Base-by-base conservation (phyloP, 2,329 filamentous ascomycete genomes). In the Diaporthe sp. region DNA sequence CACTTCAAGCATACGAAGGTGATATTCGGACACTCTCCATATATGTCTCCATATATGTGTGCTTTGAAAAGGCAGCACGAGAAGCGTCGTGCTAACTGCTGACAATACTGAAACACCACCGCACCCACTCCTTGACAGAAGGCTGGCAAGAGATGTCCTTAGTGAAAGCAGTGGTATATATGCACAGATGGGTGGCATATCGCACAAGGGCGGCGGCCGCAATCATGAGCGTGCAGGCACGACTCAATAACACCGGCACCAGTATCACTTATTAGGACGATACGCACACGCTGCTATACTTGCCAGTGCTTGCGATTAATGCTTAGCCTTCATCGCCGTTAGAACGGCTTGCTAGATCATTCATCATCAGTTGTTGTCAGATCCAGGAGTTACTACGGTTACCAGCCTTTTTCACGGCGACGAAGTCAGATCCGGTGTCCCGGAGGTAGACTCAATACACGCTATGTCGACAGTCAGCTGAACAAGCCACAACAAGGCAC, bases 241-340 rank as follows among this genome's bases (percentile, higher is more conserved):
- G 17, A 22, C 42, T 47, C 8, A 19, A 47, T 47, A 19, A 19
- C 7, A 47, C 17, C 0, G 35, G 8, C 8, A 22, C 17, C 2
- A 47, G 0, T 47, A 47, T 47, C 22, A 4, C 0, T 22, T 22
- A 47, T 47, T 47, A 17, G 7, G 19, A 47, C 22, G 0, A 17
- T 47, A 4, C 0, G 0, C 1, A 9, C 9, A 7, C 22, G 2
- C 42, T 0, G 42, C 19, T 47, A 22, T 47, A 22, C 2, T 47
- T 45, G 42, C 19, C 7, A 45, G 19, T 22, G 19, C 42, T 9
- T 22, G 9, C 17, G 17, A 45, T 22, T 45, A 9, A 1, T 42
- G 4, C 15, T 4, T 17, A 42, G 40, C 19, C 13, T 42, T 42
- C 15, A 17, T 42, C 40, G 19, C 40, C 4, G 42, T 45, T 17